A percentile compares a stretch with the other conserved stretches of the same genome.
Evolutionary conservation across 805 yeast genomes (phyloP).

Genomic region (Starmerella bacillaris): DNA sequence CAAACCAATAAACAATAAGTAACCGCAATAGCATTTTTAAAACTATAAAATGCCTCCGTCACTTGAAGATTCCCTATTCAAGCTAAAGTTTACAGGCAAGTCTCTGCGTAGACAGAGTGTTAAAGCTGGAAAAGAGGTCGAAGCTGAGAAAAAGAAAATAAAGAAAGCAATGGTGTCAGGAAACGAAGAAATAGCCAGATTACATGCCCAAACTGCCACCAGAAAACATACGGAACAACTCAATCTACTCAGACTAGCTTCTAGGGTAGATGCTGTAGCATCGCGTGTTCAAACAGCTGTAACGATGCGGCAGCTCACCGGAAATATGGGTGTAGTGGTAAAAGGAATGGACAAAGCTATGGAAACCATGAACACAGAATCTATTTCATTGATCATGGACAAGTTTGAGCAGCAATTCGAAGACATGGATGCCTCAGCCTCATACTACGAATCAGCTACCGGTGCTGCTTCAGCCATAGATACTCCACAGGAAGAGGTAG

Average conservation of each 20-base stretch:
- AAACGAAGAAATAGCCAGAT: conserved; percentile 75
- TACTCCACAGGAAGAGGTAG: conserved; percentile 92
- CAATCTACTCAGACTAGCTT: conserved; percentile 61
- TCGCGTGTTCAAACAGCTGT: conserved; percentile 94
- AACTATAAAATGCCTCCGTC: background rate
- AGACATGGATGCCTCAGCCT: conserved; percentile 82
- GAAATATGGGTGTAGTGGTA: conserved; percentile 83
- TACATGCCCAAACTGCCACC: conserved; percentile 91
- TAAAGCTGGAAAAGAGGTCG: conserved; percentile 80
- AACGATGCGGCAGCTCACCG: conserved; percentile 88
- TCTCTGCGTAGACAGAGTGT: conserved; percentile 78
- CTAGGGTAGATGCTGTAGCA: conserved; percentile 89
- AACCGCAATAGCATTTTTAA: no score
- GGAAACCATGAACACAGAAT: conserved; percentile 87
- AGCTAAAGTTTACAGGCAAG: conserved; percentile 65
- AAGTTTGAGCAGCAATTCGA: conserved; percentile 92
- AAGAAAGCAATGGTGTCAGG: conserved; percentile 78
- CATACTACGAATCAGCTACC: conserved; percentile 82
- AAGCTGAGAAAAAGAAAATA: conserved; percentile 66
- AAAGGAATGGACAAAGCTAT: conserved; percentile 92
- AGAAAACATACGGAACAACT: conserved; percentile 76
- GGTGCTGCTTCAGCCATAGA: conserved; percentile 70
- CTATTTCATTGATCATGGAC: conserved; percentile 88
- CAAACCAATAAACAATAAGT: no score
- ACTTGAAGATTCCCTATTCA: conserved; percentile 19